phyloP scores from a whole-genome alignment of 2,329 filamentous ascomycete species.

The Nectriaceae sp. region DNA sequence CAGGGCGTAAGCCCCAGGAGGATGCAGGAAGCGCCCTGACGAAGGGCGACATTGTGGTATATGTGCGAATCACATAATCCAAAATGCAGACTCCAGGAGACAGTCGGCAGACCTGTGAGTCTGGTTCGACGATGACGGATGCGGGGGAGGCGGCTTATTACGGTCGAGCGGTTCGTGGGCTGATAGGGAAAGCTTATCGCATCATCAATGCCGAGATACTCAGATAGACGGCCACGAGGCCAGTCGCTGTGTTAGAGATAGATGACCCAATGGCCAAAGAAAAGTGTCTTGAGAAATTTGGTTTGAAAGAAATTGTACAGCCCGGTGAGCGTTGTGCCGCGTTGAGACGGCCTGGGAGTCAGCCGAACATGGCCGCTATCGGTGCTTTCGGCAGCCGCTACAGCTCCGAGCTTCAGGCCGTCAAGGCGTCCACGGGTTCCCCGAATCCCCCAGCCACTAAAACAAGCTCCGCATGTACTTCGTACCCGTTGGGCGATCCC shows the following conservation, averaged over 20 bases:
- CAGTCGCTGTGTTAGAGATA: too few relatives aligned
- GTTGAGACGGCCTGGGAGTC: neutral
- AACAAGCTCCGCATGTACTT: too few relatives aligned
- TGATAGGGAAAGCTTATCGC: slow-evolving; percentile 13
- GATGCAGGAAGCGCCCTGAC: slow-evolving; percentile 23
- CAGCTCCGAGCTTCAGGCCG: too few relatives aligned
- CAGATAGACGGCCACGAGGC: too few relatives aligned
- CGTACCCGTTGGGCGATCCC: too few relatives aligned
- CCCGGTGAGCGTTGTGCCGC: neutral
- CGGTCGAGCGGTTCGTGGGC: slow-evolving; percentile 13
- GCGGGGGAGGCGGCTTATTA: slow-evolving; percentile 21
- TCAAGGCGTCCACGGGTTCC: too few relatives aligned
- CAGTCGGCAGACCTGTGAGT: slow-evolving; percentile 19
- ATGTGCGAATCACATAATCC: slow-evolving; percentile 25
- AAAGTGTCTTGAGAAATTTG: neutral
- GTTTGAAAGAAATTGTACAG: neutral
- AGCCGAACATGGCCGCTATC: slow-evolving; percentile 19
- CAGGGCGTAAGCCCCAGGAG: slow-evolving; percentile 14
- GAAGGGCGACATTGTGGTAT: slow-evolving; percentile 24
- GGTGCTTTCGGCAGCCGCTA: slow-evolving; percentile 19
- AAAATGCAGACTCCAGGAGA: slow-evolving; percentile 17
- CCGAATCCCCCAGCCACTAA: too few relatives aligned
- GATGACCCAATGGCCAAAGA: too few relatives aligned
- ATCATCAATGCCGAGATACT: slow-evolving; percentile 1
- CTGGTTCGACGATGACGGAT: slow-evolving; percentile 26